A percentile compares a stretch with the other conserved stretches of the same genome.
These are phyloP conservation scores for Hemileccinum impolitum DNA, from an alignment of 768 basidiomycete species.

Conservation along the genomic window DNA sequence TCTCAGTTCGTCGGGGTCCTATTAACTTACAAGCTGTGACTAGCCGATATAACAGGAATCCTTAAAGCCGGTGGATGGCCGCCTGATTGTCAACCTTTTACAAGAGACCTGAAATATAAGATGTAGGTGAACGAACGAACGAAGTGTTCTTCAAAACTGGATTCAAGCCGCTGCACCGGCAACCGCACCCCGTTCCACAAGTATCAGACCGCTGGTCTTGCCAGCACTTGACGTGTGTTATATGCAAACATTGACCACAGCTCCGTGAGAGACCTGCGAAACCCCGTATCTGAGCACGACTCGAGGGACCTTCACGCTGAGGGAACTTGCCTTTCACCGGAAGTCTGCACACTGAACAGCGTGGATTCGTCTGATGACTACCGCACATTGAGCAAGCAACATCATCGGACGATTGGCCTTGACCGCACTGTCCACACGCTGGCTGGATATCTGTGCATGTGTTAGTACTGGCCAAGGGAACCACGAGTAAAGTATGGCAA, in stretches of 20 bases:
- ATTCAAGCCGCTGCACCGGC: conserved; percentile 42
- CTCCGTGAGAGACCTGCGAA: conserved; percentile 55
- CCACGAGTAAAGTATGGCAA: background rate
- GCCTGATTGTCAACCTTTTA: background rate
- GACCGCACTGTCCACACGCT: conserved; percentile 44
- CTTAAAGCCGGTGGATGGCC: no score
- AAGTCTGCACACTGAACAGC: conserved; percentile 72
- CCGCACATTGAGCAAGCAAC: conserved; percentile 44
- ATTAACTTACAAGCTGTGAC: no score
- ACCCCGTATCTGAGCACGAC: background rate
- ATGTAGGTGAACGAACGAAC: conserved; percentile 14
- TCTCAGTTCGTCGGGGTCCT: no score
- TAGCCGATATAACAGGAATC: no score
- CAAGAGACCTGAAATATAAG: background rate
- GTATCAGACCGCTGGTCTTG: conserved; percentile 39
- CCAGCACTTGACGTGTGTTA: conserved; percentile 68
- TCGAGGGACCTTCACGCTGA: background rate
- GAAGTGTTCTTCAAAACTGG: background rate
- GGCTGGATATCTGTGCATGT: conserved; percentile 42
- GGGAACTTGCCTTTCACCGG: conserved; percentile 61
- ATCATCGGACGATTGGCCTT: conserved; percentile 31
- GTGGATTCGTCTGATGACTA: conserved; percentile 41
- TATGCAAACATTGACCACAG: conserved; percentile 60
- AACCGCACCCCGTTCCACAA: conserved; percentile 71
- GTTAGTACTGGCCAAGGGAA: conserved; percentile 4